These are phyloP conservation scores for Dendrocalamus sinicus DNA, from an alignment of 176 grass and related monocot species.

Conservation along the genomic window DNA sequence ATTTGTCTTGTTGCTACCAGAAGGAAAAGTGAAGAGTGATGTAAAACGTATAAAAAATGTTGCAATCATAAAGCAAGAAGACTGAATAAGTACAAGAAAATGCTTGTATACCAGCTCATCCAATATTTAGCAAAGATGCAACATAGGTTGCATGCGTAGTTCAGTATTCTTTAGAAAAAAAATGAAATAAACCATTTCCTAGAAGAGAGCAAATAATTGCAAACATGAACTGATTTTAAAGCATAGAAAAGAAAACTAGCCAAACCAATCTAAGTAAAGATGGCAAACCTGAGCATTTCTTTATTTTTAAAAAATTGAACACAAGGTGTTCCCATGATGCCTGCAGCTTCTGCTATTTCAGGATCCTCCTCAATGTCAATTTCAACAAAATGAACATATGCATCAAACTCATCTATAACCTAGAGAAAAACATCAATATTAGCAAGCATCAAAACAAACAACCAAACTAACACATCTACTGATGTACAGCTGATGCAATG, in stretches of 20 bases:
- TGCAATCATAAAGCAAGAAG: neutral
- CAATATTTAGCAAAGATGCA: neutral
- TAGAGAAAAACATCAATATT: conserved; percentile 44
- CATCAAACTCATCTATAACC: conserved; percentile 87
- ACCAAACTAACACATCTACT: conserved; percentile 12
- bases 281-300: conserved; percentile 94
- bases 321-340: conserved; percentile 99
- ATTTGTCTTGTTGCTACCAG: neutral
- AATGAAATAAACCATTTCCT: conserved; percentile 24
- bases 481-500: neutral
- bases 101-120: conserved; percentile 2
- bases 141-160: neutral
- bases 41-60: neutral
- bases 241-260: neutral
- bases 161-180: neutral
- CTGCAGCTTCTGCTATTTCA: conserved; percentile 98
- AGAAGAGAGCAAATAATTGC: conserved; percentile 14
- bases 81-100: conserved; percentile 5
- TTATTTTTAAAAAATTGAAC: conserved; percentile 99
- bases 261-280: conserved; percentile 17
- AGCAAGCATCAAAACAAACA: conserved; percentile 26
- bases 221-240: neutral
- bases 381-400: conserved; percentile 90
- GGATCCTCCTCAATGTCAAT: conserved; percentile 99
- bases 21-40: neutral